Conservation (phyloP, 2,329 filamentous ascomycete genomes). For the Exserohilum rostratum region DNA sequence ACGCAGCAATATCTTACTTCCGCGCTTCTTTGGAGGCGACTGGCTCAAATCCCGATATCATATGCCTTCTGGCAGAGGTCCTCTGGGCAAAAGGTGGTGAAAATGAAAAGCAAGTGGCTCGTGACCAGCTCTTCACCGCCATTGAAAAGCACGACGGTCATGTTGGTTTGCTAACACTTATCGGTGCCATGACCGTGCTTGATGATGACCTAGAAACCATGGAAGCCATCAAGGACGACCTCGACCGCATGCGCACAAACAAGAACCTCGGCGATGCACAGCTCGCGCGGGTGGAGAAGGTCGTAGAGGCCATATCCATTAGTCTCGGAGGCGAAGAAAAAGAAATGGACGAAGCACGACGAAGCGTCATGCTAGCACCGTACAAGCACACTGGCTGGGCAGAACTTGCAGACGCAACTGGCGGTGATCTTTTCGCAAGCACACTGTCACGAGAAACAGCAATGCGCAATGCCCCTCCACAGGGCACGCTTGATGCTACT, state of each 20-base stretch:
- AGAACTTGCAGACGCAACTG: slow-evolving; percentile 67
- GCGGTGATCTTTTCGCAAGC: slow-evolving; percentile 58
- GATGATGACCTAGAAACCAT: slow-evolving; percentile 80
- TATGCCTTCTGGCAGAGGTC: slow-evolving; percentile 87
- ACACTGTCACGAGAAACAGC: slow-evolving; percentile 86
- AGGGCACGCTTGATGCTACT: slow-evolving; percentile 68
- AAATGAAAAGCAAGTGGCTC: slow-evolving; percentile 74
- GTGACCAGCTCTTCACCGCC: slow-evolving; percentile 78
- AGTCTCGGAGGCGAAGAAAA: slow-evolving; percentile 57
- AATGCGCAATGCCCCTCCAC: slow-evolving; percentile 72
- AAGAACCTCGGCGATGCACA: slow-evolving; percentile 68
- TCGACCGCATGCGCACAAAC: slow-evolving; percentile 73
- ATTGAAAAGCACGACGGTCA: slow-evolving; percentile 77
- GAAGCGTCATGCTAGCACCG: slow-evolving; percentile 81
- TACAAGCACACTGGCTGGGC: slow-evolving; percentile 82
- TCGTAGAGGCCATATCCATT: slow-evolving; percentile 75
- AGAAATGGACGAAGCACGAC: slow-evolving; percentile 69
- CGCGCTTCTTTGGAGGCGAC: slow-evolving; percentile 80
- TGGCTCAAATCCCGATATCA: slow-evolving; percentile 76
- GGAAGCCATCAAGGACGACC: slow-evolving; percentile 79
- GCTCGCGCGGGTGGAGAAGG: slow-evolving; percentile 71
- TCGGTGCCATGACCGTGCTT: slow-evolving; percentile 83
- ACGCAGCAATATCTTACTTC: slow-evolving; percentile 78
- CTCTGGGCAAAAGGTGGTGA: slow-evolving; percentile 87
- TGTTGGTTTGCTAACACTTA: slow-evolving; percentile 76